Percentiles rank a stretch among this genome's conserved stretches.
phyloP scores from a whole-genome alignment of 2,329 filamentous ascomycete species.

The Fusarium temperatum region DNA sequence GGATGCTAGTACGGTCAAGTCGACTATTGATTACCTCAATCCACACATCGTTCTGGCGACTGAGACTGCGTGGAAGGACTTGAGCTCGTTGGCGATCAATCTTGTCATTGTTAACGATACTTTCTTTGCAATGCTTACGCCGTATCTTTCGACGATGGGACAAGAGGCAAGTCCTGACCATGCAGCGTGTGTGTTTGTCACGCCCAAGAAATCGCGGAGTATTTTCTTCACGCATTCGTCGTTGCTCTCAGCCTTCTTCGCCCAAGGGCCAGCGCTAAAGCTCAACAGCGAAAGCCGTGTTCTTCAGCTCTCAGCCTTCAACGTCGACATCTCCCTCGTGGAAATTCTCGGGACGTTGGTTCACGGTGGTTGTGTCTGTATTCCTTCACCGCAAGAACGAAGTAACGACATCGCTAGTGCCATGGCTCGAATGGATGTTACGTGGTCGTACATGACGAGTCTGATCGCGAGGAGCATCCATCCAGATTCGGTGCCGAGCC shows the following conservation, averaged over 20 bases:
- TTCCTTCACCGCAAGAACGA: slow-evolving; percentile 61
- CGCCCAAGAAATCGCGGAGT: slow-evolving; percentile 64
- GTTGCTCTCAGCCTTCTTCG: slow-evolving; percentile 62
- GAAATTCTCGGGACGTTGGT: slow-evolving; percentile 63
- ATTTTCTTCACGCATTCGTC: slow-evolving; percentile 70
- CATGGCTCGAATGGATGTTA: slow-evolving; percentile 60
- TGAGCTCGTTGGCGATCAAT: slow-evolving; percentile 52
- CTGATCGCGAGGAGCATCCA: slow-evolving; percentile 61
- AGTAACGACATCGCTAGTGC: slow-evolving; percentile 59
- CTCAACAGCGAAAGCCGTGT: slow-evolving; percentile 63
- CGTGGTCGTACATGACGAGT: slow-evolving; percentile 66
- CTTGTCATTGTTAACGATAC: slow-evolving; percentile 55
- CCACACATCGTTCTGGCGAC: slow-evolving; percentile 57
- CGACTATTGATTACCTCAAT: slow-evolving; percentile 55
- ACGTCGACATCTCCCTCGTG: slow-evolving; percentile 61
- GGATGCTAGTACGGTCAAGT: slow-evolving; percentile 52
- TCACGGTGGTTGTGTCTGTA: slow-evolving; percentile 67
- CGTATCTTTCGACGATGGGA: slow-evolving; percentile 42
- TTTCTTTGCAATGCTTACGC: slow-evolving; percentile 50
- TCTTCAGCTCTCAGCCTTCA: slow-evolving; percentile 63
- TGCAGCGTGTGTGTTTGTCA: slow-evolving; percentile 69
- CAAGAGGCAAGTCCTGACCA: slow-evolving; percentile 53
- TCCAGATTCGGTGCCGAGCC: slow-evolving; percentile 48
- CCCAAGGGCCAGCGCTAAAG: slow-evolving; percentile 59
- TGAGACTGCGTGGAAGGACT: slow-evolving; percentile 51